phyloP scores from a whole-genome alignment of 495 filamentous ascomycete species.

The Rusavskia elegans region DNA sequence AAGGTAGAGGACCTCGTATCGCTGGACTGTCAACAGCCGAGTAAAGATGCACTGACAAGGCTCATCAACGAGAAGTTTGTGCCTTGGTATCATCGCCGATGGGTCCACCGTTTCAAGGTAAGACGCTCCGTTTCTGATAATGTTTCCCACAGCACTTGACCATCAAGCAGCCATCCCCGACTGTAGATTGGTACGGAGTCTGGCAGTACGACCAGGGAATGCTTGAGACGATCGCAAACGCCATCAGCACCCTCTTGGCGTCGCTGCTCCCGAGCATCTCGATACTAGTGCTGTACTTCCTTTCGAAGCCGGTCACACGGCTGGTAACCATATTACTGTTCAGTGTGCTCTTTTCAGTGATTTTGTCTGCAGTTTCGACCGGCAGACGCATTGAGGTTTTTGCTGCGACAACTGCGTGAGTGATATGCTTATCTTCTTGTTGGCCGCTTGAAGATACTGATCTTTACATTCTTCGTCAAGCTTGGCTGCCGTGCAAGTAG shows the following conservation, averaged over 20 bases:
- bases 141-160: not conserved
- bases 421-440: not conserved
- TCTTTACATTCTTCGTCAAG: not conserved
- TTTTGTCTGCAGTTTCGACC: constrained; percentile 14
- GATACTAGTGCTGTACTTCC: constrained; percentile 10
- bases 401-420: constrained; percentile 19
- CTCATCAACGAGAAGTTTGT: not conserved
- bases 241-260: not conserved
- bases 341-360: constrained; percentile 15
- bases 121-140: not conserved
- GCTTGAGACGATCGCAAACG: not conserved
- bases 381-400: constrained; percentile 18
- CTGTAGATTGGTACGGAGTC: not conserved
- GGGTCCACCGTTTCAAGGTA: not conserved
- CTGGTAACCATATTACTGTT: constrained; percentile 19
- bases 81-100: not conserved
- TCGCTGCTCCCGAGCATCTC: not conserved
- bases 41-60: not conserved
- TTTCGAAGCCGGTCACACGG: constrained; percentile 9
- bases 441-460: not conserved
- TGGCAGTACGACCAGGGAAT: not conserved
- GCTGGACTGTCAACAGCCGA: not conserved
- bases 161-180: not conserved
- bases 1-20: not conserved
- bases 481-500: not conserved